Evolutionary conservation across 306 rosid genomes (phyloP), one percentile per base, ranked within the genome.

Genomic region (Lathyrus aphaca): DNA sequence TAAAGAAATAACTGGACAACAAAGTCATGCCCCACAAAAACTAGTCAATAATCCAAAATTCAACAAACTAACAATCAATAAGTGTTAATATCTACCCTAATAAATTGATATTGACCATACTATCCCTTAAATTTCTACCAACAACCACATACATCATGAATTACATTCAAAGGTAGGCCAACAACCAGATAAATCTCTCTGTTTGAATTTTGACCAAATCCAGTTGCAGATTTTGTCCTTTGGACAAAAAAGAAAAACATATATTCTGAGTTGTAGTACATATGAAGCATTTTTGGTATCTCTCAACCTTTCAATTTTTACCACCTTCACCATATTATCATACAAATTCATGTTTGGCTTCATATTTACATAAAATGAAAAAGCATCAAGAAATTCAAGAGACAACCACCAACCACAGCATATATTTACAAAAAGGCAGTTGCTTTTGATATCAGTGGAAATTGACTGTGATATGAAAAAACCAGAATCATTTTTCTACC

Each of bases 121-220:
- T 53, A 56, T 19, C 51, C 63, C 66, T 66, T 60, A 48, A 32
- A 51, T 57, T 46, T 73, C 71, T 19, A 73, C 66, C 79, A 27
- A 38, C 79, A 39, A 18, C 54, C 53, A 51, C 13, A 39, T 58
- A 56, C 27, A n/a, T 30, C 43, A 30, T 58, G 64, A 30, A 59
- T 59, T 10, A 59, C 37, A 14, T 16, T 59, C 65, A 32, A 60
- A 38, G 67, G 46, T 61, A 17, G 49, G 44, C 65, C 44, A 30
- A 59, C 44, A 30, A 30, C 65, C 18, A 30, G 8, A 30, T 59
- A 4, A 32, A 59, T 9, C 25, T 32, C 10, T 59, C 44, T 32
- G 12, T 29, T 56, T 35, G 39, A 35, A 35, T 35, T 35, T 35
- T 29, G 39, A 56, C 63, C 35, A 10, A 25, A 50, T 12, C 29